A percentile compares a stretch with the other conserved stretches of the same genome.
Conservation (phyloP, 1,139 yeast genomes). For the Geotrichum reessii region DNA sequence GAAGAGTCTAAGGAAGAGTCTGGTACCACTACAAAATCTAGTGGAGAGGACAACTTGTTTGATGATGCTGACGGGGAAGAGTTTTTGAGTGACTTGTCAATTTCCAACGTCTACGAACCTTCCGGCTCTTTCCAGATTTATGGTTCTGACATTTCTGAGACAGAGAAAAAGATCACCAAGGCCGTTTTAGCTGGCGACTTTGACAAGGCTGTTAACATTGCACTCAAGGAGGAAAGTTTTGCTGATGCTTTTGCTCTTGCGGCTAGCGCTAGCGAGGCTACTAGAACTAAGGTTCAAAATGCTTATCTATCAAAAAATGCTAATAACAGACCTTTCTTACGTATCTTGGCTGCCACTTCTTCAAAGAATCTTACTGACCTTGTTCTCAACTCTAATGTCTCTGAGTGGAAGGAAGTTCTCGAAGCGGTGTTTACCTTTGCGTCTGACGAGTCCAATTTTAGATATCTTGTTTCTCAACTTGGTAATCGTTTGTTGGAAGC, state of each 20-base stretch:
- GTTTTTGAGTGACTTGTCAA: constrained; percentile 29
- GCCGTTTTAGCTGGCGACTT: constrained; percentile 59
- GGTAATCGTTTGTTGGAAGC: constrained; percentile 64
- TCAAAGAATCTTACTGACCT: constrained; percentile 61
- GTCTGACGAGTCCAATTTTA: constrained; percentile 42
- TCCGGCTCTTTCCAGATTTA: constrained; percentile 43
- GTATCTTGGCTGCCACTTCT: constrained; percentile 65
- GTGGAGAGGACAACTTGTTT: constrained; percentile 25
- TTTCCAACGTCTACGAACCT: constrained; percentile 34
- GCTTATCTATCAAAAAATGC: constrained; percentile 62
- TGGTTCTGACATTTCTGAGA: constrained; percentile 38
- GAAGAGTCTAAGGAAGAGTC: constrained; percentile 26
- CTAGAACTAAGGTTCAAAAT: constrained; percentile 62
- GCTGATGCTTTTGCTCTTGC: constrained; percentile 82
- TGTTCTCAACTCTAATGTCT: constrained; percentile 68
- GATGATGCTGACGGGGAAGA: constrained; percentile 32
- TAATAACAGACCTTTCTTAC: constrained; percentile 53
- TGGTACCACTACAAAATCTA: constrained; percentile 14
- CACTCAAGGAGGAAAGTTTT: constrained; percentile 58
- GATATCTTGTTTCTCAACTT: constrained; percentile 52
- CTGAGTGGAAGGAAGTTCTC: constrained; percentile 82
- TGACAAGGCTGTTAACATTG: constrained; percentile 60
- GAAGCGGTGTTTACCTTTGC: constrained; percentile 58
- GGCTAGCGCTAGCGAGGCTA: constrained; percentile 52
- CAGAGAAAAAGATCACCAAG: constrained; percentile 47